These are phyloP conservation scores for Pleurotus djamor DNA, from an alignment of 768 basidiomycete genomes.

Conservation along the genomic window DNA sequence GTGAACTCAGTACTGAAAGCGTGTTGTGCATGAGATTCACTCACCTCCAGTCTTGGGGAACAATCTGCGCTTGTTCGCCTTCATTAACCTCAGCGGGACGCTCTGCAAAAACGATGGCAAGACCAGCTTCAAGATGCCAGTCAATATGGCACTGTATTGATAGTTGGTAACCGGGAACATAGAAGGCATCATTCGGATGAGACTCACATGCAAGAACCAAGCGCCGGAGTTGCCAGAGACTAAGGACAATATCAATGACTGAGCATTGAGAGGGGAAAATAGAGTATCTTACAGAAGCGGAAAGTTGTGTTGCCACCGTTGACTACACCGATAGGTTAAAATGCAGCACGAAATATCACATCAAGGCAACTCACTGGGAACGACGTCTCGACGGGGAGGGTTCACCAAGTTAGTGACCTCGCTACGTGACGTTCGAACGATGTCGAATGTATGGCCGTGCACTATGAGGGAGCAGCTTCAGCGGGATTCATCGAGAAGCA, in stretches of 20 bases:
- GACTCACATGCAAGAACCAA: conserved; percentile 41
- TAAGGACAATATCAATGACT: not conserved
- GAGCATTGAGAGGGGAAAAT: not conserved
- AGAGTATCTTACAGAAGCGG: conserved; percentile 24
- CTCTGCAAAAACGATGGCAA: conserved; percentile 31
- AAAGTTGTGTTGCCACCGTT: conserved; percentile 33
- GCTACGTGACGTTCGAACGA: conserved; percentile 20
- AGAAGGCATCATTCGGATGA: too few relatives aligned
- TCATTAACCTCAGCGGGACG: conserved; percentile 20
- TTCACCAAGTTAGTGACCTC: conserved; percentile 23
- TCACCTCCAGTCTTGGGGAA: conserved; percentile 25
- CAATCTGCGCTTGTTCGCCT: conserved; percentile 26
- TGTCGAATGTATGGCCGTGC: conserved; percentile 28
- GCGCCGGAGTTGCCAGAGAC: conserved; percentile 57
- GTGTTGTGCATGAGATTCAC: not conserved
- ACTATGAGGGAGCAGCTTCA: conserved; percentile 12
- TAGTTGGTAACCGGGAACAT: too few relatives aligned
- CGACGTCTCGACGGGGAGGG: conserved; percentile 22
- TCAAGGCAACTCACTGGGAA: conserved; percentile 15
- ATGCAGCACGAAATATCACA: too few relatives aligned
- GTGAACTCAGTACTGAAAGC: not conserved
- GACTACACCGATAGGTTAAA: conserved; percentile 12
- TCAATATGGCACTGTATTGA: conserved; percentile 25
- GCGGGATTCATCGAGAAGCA: not conserved
- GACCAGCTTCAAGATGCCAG: conserved; percentile 33